Percentiles rank a stretch among this genome's conserved stretches.
These are phyloP conservation scores for Fragaria nilgerrensis DNA, from an alignment of 306 rosid genomes.

Conservation along the genomic window DNA sequence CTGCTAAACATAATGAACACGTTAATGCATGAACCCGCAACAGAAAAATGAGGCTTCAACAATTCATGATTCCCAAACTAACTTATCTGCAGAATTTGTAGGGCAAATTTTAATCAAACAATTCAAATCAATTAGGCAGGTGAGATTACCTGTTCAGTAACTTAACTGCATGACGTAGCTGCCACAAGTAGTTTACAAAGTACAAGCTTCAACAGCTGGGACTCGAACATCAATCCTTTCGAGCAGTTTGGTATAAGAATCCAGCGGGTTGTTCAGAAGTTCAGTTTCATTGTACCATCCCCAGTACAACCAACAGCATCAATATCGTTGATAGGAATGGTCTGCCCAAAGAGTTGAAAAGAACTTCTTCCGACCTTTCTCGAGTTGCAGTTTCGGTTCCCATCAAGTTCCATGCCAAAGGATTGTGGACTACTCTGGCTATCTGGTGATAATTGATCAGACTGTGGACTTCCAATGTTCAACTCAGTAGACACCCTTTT, in stretches of 20 bases:
- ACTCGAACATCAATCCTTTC: conserved; percentile 42
- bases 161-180: conserved; percentile 39
- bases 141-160: conserved; percentile 58
- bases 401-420: conserved; percentile 38
- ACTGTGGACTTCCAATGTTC: conserved; percentile 53
- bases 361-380: conserved; percentile 37
- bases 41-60: background rate
- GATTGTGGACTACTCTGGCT: conserved; percentile 61
- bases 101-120: conserved; percentile 14
- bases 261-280: conserved; percentile 26
- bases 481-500: conserved; percentile 50
- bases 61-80: background rate
- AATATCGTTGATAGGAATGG: conserved; percentile 43
- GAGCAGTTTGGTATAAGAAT: conserved; percentile 42
- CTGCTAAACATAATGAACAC: too few relatives aligned
- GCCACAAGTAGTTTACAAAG: conserved; percentile 42
- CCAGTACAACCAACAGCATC: conserved; percentile 35
- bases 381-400: conserved; percentile 37
- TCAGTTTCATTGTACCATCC: conserved; percentile 35
- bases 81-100: background rate
- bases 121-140: conserved; percentile 10
- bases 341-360: conserved; percentile 62
- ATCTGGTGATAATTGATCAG: conserved; percentile 52
- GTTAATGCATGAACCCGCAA: background rate
- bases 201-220: conserved; percentile 33